Conservation (phyloP, 345 rosid genomes). For the Balakata baccata region DNA sequence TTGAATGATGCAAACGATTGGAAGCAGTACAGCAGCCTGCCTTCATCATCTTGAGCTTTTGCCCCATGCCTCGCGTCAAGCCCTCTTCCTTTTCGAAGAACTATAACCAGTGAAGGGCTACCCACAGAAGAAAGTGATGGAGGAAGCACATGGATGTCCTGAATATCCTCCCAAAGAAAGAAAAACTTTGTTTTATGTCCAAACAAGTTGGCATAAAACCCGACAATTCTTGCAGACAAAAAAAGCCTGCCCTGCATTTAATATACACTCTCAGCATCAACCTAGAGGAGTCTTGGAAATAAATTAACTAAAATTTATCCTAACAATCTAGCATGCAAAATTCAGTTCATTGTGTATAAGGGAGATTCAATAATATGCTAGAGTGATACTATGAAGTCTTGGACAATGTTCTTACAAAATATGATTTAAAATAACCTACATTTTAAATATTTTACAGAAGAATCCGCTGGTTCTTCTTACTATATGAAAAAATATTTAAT, state of each 20-base stretch:
- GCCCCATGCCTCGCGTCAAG: conserved; percentile 78
- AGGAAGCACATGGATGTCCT: conserved; percentile 66
- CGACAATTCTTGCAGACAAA: conserved; percentile 83
- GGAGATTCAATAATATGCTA: neutral
- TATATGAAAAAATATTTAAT: neutral
- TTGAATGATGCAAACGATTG: conserved; percentile 80
- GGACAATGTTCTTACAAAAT: neutral
- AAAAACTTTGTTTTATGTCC: conserved; percentile 78
- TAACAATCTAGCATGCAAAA: neutral
- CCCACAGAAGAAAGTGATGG: conserved; percentile 70
- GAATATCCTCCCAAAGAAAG: conserved; percentile 87
- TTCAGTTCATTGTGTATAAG: neutral
- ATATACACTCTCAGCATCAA: conserved; percentile 1
- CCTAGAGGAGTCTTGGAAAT: neutral
- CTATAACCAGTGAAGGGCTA: conserved; percentile 63
- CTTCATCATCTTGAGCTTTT: conserved; percentile 75
- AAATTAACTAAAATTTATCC: neutral
- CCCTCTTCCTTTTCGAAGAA: conserved; percentile 60
- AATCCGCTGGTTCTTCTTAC: neutral
- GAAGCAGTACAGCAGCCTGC: conserved; percentile 63
- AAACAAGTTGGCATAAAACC: conserved; percentile 78
- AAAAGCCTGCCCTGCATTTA: conserved; percentile 70
- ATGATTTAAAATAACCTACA: neutral
- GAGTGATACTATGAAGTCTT: neutral
- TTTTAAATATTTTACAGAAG: neutral